Conservation (phyloP, 805 yeast genomes). For the Ogataea trehaloabstinens region DNA sequence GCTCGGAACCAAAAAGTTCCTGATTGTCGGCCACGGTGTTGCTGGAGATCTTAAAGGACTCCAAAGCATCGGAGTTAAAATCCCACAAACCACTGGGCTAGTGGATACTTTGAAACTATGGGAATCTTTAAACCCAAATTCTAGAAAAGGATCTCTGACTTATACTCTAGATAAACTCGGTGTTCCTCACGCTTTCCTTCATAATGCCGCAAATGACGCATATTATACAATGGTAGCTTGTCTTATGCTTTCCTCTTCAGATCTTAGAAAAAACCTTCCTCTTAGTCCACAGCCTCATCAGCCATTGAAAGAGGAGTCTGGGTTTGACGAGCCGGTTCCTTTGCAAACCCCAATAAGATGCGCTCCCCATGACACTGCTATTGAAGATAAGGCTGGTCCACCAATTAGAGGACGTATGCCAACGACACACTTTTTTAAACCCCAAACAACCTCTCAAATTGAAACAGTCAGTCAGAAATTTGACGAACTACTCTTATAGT, state of each 20-base stretch:
- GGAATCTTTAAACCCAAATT: conserved; percentile 18
- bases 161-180: conserved; percentile 26
- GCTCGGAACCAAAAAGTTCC: conserved; percentile 14
- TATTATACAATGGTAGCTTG: conserved; percentile 29
- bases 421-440: conserved; percentile 1
- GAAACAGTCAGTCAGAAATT: not conserved
- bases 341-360: conserved; percentile 11
- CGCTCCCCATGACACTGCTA: conserved; percentile 15
- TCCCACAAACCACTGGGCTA: conserved; percentile 21
- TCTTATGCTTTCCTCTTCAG: conserved; percentile 27
- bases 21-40: conserved; percentile 31
- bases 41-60: conserved; percentile 26
- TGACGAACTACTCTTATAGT: conserved; percentile 1
- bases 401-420: not conserved
- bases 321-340: not conserved
- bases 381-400: conserved; percentile 4
- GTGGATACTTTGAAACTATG: conserved; percentile 30
- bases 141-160: conserved; percentile 19
- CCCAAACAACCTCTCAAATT: not conserved
- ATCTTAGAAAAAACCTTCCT: conserved; percentile 21
- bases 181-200: conserved; percentile 29
- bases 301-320: conserved; percentile 6
- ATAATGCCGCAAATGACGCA: conserved; percentile 34
- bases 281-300: not conserved
- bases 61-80: conserved; percentile 10